Evolutionary conservation across 345 rosid species (phyloP).

Genomic region (Lagerstroemia speciosa): DNA sequence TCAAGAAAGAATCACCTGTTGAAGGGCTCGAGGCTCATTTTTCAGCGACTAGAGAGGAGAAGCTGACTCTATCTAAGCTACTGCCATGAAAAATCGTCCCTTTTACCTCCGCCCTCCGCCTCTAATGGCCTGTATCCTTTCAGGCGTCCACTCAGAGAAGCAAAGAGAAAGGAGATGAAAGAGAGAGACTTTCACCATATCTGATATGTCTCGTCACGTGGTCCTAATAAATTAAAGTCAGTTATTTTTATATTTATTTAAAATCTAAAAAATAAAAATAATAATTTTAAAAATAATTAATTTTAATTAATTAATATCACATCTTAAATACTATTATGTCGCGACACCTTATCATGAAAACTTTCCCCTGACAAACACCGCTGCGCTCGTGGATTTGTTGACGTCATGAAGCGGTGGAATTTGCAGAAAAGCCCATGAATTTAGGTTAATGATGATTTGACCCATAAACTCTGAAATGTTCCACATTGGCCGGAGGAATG

Average conservation of each 20-base stretch:
- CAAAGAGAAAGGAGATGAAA: no score
- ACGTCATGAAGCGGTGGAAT: neutral
- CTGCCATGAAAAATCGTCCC: neutral
- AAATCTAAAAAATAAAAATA: no score
- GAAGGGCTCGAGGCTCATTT: conserved; percentile 38
- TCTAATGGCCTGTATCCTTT: neutral
- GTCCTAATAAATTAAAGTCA: no score
- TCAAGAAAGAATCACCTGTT: conserved; percentile 20
- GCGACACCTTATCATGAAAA: no score
- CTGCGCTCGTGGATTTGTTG: neutral
- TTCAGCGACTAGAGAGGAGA: neutral
- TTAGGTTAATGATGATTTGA: neutral
- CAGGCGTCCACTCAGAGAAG: no score
- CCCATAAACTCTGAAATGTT: neutral
- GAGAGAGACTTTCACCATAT: no score
- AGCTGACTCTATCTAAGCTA: neutral
- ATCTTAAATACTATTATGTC: no score
- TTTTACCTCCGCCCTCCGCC: neutral
- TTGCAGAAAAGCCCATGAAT: neutral
- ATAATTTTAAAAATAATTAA: no score
- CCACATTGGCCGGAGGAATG: neutral
- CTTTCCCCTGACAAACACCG: neutral
- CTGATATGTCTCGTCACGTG: no score
- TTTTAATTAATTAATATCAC: no score
- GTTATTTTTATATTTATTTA: no score